Evolutionary conservation across 164 flowering plant species (phyloP), one percentile per base, ranked within the genome.

Genomic region (Liquidambar formosana): DNA sequence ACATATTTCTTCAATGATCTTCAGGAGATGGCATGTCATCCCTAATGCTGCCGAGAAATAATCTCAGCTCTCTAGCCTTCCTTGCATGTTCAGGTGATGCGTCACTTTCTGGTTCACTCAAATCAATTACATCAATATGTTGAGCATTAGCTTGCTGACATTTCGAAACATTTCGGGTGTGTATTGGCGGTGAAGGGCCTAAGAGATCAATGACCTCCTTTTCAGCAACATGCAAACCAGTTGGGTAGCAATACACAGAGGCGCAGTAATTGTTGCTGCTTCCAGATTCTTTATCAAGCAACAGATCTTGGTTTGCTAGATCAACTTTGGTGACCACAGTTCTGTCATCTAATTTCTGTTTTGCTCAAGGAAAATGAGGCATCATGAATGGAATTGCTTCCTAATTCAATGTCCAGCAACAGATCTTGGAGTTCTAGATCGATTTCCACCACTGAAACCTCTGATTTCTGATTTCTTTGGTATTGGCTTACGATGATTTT

Each of bases 21-120:
- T 19, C 45, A 72, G 56, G 46, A 54, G 14, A 61, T 33, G 4
- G 57, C 69, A 21, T 77, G 4, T 63, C 69, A 21, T 77, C 64
- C 57, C 54, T 78, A 44, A 78, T 73, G 27, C 75, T 79, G 26
- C 83, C 80, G 27, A 89, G 15, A 71, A 92, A 90, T 54, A 62
- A 45, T 71, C 96, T 85, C 68, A 94, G 78, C 71, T 86, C 95
- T 75, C 80, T 82, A 9, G 84, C 90, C 64, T 84, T 88, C 75
- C 72, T 72, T 57, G 69, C 71, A 76, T 89, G 88, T 56, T 84
- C 90, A 57, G 91, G 89, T 38, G 94, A 89, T 8, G 13, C 52
- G 0, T 89, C 97, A 64, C 67, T 73, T 57, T 92, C 93, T n/a
- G 90, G 81, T 1, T 94, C 97, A 66, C 86, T 79, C 73, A 89